Evolutionary conservation across 352 stramenopile species (phyloP).

Genomic region (Plasmopara viticola): DNA sequence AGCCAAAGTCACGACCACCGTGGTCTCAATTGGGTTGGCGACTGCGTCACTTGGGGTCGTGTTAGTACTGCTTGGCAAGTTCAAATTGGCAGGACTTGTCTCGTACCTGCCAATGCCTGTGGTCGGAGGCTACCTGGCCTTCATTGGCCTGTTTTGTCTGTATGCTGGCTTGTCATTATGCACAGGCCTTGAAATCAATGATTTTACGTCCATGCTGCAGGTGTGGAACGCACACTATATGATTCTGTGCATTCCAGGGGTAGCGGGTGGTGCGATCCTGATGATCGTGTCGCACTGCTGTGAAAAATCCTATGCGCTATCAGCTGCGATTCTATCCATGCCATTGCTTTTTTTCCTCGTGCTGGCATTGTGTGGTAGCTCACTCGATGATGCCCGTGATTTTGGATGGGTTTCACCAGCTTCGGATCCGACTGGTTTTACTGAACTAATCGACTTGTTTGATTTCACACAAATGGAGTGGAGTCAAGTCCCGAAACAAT

Average conservation of each 20-base stretch:
- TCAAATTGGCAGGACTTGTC: slow-evolving; percentile 92
- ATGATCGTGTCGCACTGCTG: slow-evolving; percentile 79
- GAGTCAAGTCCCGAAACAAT: slow-evolving; percentile 80
- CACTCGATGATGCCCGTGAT: slow-evolving; percentile 87
- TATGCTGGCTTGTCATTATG: slow-evolving; percentile 89
- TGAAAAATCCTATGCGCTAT: slow-evolving; percentile 67
- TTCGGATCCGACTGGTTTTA: slow-evolving; percentile 48
- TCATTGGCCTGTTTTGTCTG: slow-evolving; percentile 95
- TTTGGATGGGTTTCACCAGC: slow-evolving; percentile 87
- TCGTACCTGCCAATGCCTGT: slow-evolving; percentile 96
- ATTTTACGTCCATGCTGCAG: slow-evolving; percentile 71
- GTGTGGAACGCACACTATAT: slow-evolving; percentile 61
- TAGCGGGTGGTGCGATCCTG: slow-evolving; percentile 78
- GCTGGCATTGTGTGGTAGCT: slow-evolving; percentile 68
- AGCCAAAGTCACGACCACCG: slow-evolving; percentile 89
- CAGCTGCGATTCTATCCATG: slow-evolving; percentile 82
- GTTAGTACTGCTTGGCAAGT: slow-evolving; percentile 92
- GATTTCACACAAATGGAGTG: slow-evolving; percentile 90
- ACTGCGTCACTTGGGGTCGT: slow-evolving; percentile 89
- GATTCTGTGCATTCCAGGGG: slow-evolving; percentile 77
- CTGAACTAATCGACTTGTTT: slow-evolving; percentile 85
- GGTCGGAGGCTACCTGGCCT: slow-evolving; percentile 96
- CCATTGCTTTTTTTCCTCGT: slow-evolving; percentile 88
- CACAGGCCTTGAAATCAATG: slow-evolving; percentile 88
- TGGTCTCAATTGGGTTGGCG: slow-evolving; percentile 89